phyloP scores from a whole-genome alignment of 108 stramenopile genomes.

The Pseudonitzschia delicatissima region DNA sequence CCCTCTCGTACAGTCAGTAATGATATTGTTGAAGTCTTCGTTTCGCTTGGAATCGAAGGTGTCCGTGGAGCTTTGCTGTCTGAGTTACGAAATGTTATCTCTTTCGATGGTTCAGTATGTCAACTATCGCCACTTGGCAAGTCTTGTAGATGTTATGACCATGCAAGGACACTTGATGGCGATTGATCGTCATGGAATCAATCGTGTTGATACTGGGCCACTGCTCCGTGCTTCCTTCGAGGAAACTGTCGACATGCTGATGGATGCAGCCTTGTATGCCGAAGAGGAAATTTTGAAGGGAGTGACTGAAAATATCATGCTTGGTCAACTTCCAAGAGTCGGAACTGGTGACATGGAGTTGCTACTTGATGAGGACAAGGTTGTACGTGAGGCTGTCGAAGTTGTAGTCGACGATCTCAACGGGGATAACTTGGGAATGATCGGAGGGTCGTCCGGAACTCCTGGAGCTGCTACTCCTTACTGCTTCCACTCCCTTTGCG shows the following conservation, averaged over 20 bases:
- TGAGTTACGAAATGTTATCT: conserved; percentile 86
- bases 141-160: conserved; percentile 97
- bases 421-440: conserved; percentile 59
- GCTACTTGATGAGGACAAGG: conserved; percentile 92
- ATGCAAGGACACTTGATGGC: conserved; percentile 97
- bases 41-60: conserved; percentile 95
- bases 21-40: conserved; percentile 96
- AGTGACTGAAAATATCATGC: conserved; percentile 98
- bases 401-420: conserved; percentile 81
- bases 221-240: conserved; percentile 95
- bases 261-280: conserved; percentile 93
- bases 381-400: conserved; percentile 87
- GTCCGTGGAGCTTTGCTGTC: conserved; percentile 86
- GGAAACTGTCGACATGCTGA: conserved; percentile 98
- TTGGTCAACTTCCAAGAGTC: conserved; percentile 92
- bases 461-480: conserved; percentile 70
- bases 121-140: conserved; percentile 97
- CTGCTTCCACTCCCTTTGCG: conserved; percentile 68
- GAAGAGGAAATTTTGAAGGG: conserved; percentile 93
- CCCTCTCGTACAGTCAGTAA: conserved; percentile 88
- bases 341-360: conserved; percentile 96
- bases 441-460: conserved; percentile 24
- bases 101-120: conserved; percentile 98
- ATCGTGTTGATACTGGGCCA: conserved; percentile 95
- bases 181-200: conserved; percentile 98